Evolutionary conservation across 345 rosid genomes (phyloP), one percentile per base, ranked within the genome.

Genomic region (Pistacia integerrima): DNA sequence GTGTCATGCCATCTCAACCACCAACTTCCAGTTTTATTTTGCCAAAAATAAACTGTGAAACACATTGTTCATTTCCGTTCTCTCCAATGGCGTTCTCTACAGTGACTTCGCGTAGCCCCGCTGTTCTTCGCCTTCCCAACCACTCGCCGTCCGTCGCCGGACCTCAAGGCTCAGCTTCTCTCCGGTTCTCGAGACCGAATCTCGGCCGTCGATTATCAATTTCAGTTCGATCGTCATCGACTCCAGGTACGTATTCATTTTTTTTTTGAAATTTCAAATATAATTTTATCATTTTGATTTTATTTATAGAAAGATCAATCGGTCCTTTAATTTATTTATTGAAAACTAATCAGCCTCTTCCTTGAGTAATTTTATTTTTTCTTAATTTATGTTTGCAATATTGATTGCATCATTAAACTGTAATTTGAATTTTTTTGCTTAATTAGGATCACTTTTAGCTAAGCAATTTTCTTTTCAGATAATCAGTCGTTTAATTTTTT

Each of bases 221-320:
- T 76, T 77, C 66, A 52, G 81, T 94, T 72, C 95, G 92, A 75
- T 85, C 95, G 62, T 35, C 82, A n/a, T 82, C 92, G 0, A 74
- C 68, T 77, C 84, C 92, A 69, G 94, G 96, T 91, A 76, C 67
- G 65, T 49, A 5, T 25, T 25, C 25, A 25, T 49, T 69, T 75
- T 46, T 67, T 44, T 51, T 18, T 10, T 41, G 8, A 41, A 5
- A 41, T 41, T 41, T 41, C 6, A 41, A 8, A 41, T 41, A 41
- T 41, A 41, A 41, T 5, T 41, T 41, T 41, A 41, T 41, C 8
- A 8, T 1, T 41, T 41, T 41, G 46, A 41, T 41, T 41, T 41
- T 41, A 41, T 8, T 8, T 6, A 41, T 41, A 41, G 8, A 41
- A 41, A 41, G 46, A 41, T 41, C 46, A 41, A 41, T 5, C 46